Evolutionary conservation across 1,284 basidiomycete species (phyloP).

Genomic region (Porodaedalea pini): DNA sequence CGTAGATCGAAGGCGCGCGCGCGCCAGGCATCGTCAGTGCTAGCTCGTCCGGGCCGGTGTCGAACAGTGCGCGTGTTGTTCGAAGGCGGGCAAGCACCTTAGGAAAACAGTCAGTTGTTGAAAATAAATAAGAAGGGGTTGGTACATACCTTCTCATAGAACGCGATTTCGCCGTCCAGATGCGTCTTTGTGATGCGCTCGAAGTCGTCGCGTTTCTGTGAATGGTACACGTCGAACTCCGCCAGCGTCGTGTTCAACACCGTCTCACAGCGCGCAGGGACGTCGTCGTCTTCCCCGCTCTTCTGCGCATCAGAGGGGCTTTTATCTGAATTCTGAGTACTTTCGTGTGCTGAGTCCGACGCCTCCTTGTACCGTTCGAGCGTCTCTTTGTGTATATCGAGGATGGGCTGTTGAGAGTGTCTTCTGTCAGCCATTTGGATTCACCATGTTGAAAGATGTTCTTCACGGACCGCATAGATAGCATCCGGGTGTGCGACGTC

Average conservation of each 20-base stretch:
- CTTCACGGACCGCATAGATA: slow-evolving; percentile 61
- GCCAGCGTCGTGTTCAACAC: slow-evolving; percentile 85
- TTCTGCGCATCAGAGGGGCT: not conserved
- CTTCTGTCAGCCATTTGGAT: no score
- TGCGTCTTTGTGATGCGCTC: slow-evolving; percentile 56
- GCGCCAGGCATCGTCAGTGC: slow-evolving; percentile 36
- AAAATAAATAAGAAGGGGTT: not conserved
- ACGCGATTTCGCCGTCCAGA: slow-evolving; percentile 70
- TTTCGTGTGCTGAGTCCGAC: slow-evolving; percentile 21
- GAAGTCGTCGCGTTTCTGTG: slow-evolving; percentile 71
- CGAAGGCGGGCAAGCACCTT: slow-evolving; percentile 57
- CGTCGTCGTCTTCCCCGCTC: slow-evolving; percentile 54
- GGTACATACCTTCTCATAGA: slow-evolving; percentile 60
- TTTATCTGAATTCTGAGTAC: slow-evolving; percentile 1
- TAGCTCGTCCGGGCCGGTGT: slow-evolving; percentile 34
- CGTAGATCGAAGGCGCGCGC: slow-evolving; percentile 66
- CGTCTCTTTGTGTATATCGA: slow-evolving; percentile 69
- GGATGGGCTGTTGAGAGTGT: slow-evolving; percentile 50
- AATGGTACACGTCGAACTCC: slow-evolving; percentile 79
- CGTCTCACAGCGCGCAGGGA: slow-evolving; percentile 77
- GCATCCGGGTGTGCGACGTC: slow-evolving; percentile 68
- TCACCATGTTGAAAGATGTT: no score
- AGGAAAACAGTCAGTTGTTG: not conserved
- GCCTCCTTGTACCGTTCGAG: slow-evolving; percentile 60
- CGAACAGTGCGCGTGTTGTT: slow-evolving; percentile 50